Conservation (phyloP, 2,329 filamentous ascomycete species). For the Verticillium nonalfalfae region DNA sequence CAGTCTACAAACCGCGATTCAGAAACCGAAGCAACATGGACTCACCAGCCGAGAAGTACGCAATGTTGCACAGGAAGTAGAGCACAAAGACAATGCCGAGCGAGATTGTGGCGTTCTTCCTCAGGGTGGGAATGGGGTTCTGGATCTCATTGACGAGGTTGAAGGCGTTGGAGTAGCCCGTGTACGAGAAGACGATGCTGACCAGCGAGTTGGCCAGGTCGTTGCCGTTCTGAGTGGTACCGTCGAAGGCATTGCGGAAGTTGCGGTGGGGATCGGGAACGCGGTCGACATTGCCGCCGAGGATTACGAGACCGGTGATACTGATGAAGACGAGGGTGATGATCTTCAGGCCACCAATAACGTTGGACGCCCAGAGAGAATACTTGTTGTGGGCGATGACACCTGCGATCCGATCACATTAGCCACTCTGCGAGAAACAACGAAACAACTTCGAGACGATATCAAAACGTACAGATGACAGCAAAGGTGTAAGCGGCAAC, state of each 20-base stretch:
- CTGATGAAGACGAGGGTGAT: conserved; percentile 54
- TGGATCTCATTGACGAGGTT: conserved; percentile 57
- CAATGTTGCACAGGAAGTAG: conserved; percentile 52
- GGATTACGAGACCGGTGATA: conserved; percentile 55
- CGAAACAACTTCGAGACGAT: background rate
- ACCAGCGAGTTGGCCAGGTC: conserved; percentile 41
- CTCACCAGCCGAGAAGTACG: conserved; percentile 49
- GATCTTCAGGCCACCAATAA: conserved; percentile 51
- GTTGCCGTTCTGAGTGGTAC: conserved; percentile 27
- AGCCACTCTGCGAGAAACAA: background rate
- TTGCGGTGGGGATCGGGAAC: conserved; percentile 25
- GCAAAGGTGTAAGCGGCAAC: conserved; percentile 57
- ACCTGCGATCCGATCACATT: conserved; percentile 13
- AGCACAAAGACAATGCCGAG: conserved; percentile 44
- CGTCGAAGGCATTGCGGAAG: conserved; percentile 27
- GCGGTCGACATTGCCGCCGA: conserved; percentile 29
- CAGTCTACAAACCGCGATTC: background rate
- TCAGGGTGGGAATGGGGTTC: conserved; percentile 51
- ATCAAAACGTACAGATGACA: conserved; percentile 33
- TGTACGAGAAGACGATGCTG: conserved; percentile 53
- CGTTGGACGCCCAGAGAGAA: conserved; percentile 49
- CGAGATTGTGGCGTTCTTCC: conserved; percentile 40
- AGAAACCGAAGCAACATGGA: background rate
- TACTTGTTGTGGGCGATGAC: conserved; percentile 49
- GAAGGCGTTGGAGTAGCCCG: conserved; percentile 53